Conservation (phyloP, 75 land plant genomes). For the Pseudotsuga menziesii region DNA sequence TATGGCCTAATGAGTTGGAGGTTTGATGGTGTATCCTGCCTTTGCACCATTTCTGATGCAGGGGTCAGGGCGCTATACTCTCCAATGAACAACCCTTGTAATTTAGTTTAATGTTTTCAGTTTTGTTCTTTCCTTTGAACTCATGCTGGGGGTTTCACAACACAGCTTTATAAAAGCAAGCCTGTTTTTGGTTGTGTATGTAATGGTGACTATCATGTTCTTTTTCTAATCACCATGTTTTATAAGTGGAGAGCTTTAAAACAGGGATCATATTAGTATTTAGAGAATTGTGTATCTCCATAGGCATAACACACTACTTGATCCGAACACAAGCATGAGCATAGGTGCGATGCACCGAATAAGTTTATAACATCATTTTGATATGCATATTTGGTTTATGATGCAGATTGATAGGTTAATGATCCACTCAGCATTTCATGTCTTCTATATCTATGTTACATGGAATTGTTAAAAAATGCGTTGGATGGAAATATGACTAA, state of each 20-base stretch:
- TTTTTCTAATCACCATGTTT: background rate
- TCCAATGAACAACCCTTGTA: slow-evolving; percentile 5
- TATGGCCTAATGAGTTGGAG: slow-evolving; percentile 6
- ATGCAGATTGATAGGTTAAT: too few relatives aligned
- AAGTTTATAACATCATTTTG: too few relatives aligned
- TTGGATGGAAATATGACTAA: too few relatives aligned
- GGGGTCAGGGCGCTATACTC: background rate
- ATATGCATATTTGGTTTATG: too few relatives aligned
- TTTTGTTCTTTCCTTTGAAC: background rate
- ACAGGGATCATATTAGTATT: background rate
- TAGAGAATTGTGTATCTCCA: background rate
- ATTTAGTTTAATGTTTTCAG: background rate
- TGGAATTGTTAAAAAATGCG: too few relatives aligned
- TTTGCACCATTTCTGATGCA: slow-evolving; percentile 3
- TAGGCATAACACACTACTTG: too few relatives aligned
- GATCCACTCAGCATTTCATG: too few relatives aligned
- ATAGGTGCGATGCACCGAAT: too few relatives aligned
- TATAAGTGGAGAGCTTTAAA: background rate
- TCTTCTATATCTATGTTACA: too few relatives aligned
- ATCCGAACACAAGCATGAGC: too few relatives aligned
- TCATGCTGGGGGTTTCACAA: background rate
- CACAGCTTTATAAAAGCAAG: background rate
- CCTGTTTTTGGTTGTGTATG: background rate
- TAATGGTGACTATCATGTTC: background rate
- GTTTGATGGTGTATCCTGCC: background rate